These are phyloP conservation scores for Gossypium longicalyx DNA, from an alignment of 345 rosid genomes.

Conservation along the genomic window DNA sequence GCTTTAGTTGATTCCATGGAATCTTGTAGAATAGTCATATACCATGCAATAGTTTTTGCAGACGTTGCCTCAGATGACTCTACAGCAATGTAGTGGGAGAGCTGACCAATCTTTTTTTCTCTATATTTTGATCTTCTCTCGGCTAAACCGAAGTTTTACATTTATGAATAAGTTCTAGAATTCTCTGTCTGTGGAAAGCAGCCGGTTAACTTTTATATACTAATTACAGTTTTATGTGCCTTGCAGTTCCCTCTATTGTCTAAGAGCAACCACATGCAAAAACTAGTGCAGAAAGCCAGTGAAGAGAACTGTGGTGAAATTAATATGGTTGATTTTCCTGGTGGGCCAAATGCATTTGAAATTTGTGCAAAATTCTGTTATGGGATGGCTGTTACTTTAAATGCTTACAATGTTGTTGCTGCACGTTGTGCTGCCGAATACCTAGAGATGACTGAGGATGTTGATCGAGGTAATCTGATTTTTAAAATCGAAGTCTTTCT, in stretches of 20 bases:
- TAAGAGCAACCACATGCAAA: conserved; percentile 70
- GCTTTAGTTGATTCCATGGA: background rate
- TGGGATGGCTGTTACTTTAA: conserved; percentile 80
- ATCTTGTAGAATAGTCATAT: background rate
- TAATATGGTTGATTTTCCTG: conserved; percentile 61
- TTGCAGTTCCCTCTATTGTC: conserved; percentile 91
- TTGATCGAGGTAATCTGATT: conserved; percentile 71
- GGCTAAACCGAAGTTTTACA: background rate
- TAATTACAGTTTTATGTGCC: background rate
- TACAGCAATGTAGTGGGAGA: background rate
- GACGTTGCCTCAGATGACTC: background rate
- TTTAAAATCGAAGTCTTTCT: conserved; percentile 84
- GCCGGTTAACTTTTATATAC: background rate
- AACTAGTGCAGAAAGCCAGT: conserved; percentile 43
- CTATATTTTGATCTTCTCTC: background rate
- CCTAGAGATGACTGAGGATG: conserved; percentile 87
- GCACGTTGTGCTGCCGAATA: conserved; percentile 88
- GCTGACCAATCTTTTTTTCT: background rate
- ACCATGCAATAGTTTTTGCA: background rate
- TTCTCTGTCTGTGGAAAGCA: background rate
- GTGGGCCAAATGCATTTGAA: conserved; percentile 88
- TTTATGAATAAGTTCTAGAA: background rate
- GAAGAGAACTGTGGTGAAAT: conserved; percentile 61
- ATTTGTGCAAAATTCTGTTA: conserved; percentile 95
- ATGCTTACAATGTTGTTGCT: conserved; percentile 78